Evolutionary conservation across 202 grass and related monocot genomes (phyloP), one percentile per base, ranked within the genome.

Genomic region (Tripidium arundinaceum): DNA sequence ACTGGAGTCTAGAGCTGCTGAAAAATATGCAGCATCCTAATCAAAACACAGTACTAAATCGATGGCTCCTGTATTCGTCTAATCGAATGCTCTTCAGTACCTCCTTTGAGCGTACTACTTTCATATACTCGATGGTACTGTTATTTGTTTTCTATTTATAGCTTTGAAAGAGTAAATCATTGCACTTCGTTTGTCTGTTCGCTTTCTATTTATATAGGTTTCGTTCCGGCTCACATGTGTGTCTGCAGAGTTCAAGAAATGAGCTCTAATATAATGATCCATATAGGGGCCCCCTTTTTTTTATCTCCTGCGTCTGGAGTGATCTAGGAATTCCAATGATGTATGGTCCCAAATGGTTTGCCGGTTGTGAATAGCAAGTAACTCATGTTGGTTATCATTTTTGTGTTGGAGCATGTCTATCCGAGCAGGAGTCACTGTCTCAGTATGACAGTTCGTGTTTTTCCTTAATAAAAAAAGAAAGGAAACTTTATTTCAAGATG

Each of bases 91-190:
- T 72, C 45, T 36, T 74, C 22, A 18, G 31, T 33, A 1, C 14
- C 4, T 5, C 8, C 22, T 34, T 24, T 65, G 38, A 12, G 5
- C 79, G 27, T 70, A 69, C 19, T 78, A 54, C 31, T 77, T 45
- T 37, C 52, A 82, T 77, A 69, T 22, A 41, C 8, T 33, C 40
- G 37, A 77, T 77, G 25, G 43, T 58, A 58, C 27, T 49, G n/a
- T 39, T 18, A 74, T 78, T 59, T 74, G 37, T 1, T 47, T 83
- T 87, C 60, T 40, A 41, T 65, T 70, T 86, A 10, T 24, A 63
- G 63, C 41, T 43, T 40, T 50, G 28, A 26, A 69, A 81, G 11
- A 10, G 40, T 19, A 47, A 18, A 37, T 62, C 59, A 66, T 79
- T 74, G n/a, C 21, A 79, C 11, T 39, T 6, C 1, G 45, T 77